Base-by-base conservation (phyloP, 139 green algal genomes). In the Trebouxia sp. region DNA sequence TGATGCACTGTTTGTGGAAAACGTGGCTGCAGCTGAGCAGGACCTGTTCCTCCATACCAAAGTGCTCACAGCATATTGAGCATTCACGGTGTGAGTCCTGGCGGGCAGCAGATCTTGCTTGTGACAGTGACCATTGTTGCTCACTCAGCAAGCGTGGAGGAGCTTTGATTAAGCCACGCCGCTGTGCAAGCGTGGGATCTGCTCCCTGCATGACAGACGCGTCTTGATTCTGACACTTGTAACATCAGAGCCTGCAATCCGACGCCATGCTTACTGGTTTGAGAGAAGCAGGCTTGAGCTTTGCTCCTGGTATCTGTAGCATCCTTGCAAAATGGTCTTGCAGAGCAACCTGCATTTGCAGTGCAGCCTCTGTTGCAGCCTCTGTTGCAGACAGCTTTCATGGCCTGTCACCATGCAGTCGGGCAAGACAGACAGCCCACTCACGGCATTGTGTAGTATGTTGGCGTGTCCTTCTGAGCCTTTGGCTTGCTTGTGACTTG, bases 1-100 rank as follows among this genome's bases (percentile, higher is more conserved):
- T 53, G 56, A 94, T 75, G 87, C 91, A 95, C 30, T 85, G 76
- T 11, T 80, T 48, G 81, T 94, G 91, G 81, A 93, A 94, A 37
- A 88, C 86, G 78, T 93, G 89, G 65, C 76, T 89, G 82, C 89
- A 93, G 80, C 84, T 90, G 45, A 93, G 83, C 47, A 93, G 81
- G 8, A 93, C 88, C 82, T 92, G 89, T 42, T 86, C 65, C n/a
- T 83, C 80, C 20, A 76, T 32, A 15, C 79, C 86, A 80, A 94
- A 93, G 6, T 84, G 83, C 42, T 92, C 86, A 26, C 82, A 51
- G 81, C 90, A 94, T 50, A 94, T 94, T 32, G 81, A 62, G 80
- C 90, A 94, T 50, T 88, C 82, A 9, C 69, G 14, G 0, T 41
- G 47, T 1, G 82, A 90, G 55, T 92, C 84, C 38, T 86, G 74